Percentiles rank a stretch among this genome's conserved stretches.
Evolutionary conservation across 768 basidiomycete genomes (phyloP).

Genomic region (Cystobasidium ongulense): DNA sequence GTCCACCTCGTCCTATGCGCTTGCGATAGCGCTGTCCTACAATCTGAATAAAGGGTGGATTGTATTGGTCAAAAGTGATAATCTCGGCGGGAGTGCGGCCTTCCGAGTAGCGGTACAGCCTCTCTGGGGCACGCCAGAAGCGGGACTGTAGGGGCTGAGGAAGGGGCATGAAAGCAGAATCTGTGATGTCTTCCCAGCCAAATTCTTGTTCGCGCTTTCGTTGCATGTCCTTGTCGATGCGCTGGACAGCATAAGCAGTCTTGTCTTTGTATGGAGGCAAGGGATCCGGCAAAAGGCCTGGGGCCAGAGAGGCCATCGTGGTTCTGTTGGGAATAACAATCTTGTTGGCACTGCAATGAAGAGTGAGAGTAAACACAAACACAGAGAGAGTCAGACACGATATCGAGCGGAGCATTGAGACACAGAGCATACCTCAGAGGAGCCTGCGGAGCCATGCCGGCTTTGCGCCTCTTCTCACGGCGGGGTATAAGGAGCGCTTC

Average conservation of each 20-base stretch:
- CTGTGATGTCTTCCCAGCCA: slow-evolving; percentile 77
- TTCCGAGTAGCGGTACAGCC: slow-evolving; percentile 47
- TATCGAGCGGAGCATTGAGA: background rate
- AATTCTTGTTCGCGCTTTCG: slow-evolving; percentile 65
- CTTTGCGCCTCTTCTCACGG: slow-evolving; percentile 40
- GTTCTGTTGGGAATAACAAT: slow-evolving; percentile 48
- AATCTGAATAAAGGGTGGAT: slow-evolving; percentile 44
- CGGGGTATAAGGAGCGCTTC: slow-evolving; percentile 44
- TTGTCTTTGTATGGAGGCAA: slow-evolving; percentile 51
- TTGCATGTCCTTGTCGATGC: slow-evolving; percentile 57
- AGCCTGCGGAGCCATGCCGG: background rate
- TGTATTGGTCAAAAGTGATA: slow-evolving; percentile 40
- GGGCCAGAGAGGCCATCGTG: slow-evolving; percentile 36
- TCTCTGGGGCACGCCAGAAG: slow-evolving; percentile 45
- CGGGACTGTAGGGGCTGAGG: slow-evolving; percentile 53
- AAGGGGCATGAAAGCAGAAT: slow-evolving; percentile 67
- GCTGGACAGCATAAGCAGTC: slow-evolving; percentile 54
- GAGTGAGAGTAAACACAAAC: background rate
- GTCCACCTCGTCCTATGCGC: slow-evolving; percentile 74
- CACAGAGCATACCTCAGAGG: background rate
- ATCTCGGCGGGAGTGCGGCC: slow-evolving; percentile 26
- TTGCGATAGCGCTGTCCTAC: slow-evolving; percentile 54
- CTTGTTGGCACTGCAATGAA: slow-evolving; percentile 21
- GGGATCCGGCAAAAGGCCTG: slow-evolving; percentile 44
- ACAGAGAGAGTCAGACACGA: background rate